Percentiles rank a stretch among this genome's conserved stretches.
Evolutionary conservation across 495 filamentous ascomycete genomes (phyloP).

Genomic region (Penicillium coffeae): DNA sequence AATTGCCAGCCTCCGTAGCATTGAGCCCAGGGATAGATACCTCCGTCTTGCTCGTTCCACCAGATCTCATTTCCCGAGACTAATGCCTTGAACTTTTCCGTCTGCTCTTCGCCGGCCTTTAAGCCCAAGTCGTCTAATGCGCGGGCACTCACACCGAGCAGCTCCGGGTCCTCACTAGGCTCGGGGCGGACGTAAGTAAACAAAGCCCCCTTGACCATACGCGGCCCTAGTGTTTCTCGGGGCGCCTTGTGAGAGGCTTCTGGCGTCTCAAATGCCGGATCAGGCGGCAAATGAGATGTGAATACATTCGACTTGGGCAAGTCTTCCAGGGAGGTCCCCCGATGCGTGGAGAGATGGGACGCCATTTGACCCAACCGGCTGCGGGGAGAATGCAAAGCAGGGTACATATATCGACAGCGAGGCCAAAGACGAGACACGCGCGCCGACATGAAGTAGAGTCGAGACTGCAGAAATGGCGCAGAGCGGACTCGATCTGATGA

Average conservation of each 20-base stretch:
- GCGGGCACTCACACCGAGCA: conserved; percentile 71
- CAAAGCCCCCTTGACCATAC: conserved; percentile 77
- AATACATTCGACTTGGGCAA: conserved; percentile 85
- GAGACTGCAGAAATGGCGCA: neutral
- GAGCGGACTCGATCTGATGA: conserved; percentile 6
- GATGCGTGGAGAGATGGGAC: conserved; percentile 44
- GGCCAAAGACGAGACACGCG: conserved; percentile 3
- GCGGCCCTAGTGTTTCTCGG: conserved; percentile 69
- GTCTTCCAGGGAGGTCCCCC: conserved; percentile 52
- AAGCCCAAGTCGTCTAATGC: conserved; percentile 80
- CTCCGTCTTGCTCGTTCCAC: conserved; percentile 55
- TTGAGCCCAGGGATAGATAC: conserved; percentile 94
- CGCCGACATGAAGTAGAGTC: conserved; percentile 8
- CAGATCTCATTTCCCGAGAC: conserved; percentile 77
- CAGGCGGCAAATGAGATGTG: conserved; percentile 72
- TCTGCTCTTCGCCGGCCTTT: conserved; percentile 58
- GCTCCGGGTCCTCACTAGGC: conserved; percentile 60
- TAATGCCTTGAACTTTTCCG: conserved; percentile 68
- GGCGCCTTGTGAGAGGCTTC: conserved; percentile 73
- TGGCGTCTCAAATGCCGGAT: conserved; percentile 77
- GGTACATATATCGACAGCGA: conserved; percentile 23
- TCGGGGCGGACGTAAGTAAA: conserved; percentile 91
- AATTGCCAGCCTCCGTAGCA: conserved; percentile 82
- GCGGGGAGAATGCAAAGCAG: conserved; percentile 3
- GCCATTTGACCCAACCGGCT: conserved; percentile 45